Percentiles rank a stretch among this genome's conserved stretches.
Evolutionary conservation across 441 rosid genomes (phyloP).

Genomic region (Omphalea diandra): DNA sequence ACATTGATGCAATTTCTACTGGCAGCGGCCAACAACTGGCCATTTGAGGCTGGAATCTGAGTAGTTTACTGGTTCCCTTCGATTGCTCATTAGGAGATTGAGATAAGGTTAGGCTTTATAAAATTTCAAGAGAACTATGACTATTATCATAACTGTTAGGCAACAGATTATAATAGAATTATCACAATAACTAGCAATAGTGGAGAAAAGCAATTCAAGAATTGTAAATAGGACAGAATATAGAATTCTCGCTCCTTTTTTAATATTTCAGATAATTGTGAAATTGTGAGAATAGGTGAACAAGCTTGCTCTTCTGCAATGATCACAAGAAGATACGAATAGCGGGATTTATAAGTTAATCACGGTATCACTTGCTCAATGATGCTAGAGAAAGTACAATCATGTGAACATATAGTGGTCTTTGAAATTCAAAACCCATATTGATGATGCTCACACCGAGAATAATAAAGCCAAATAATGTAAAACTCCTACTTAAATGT

Average conservation of each 20-base stretch:
- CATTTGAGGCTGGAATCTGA: constrained; percentile 43
- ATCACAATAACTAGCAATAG: neutral
- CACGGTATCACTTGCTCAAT: neutral
- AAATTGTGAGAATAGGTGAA: neutral
- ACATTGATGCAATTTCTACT: constrained; percentile 32
- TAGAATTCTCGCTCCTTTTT: too few relatives aligned
- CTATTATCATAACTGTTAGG: neutral
- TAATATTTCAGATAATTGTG: neutral
- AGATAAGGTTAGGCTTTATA: neutral
- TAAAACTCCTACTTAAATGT: too few relatives aligned
- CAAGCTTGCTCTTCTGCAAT: neutral
- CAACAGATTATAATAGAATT: neutral
- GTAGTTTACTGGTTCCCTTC: constrained; percentile 40
- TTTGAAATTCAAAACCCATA: constrained; percentile 4
- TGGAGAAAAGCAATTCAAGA: neutral
- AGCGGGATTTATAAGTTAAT: neutral
- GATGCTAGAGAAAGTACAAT: neutral
- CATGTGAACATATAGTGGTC: neutral
- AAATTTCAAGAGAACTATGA: neutral
- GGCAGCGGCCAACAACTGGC: constrained; percentile 41
- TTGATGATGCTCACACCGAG: neutral
- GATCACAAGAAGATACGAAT: neutral
- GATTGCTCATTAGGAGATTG: constrained; percentile 9
- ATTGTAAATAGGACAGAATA: neutral
- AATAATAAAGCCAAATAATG: constrained; percentile 7